Evolutionary conservation across 2,329 filamentous ascomycete species (phyloP).

Genomic region (Xylariaceae sp.): DNA sequence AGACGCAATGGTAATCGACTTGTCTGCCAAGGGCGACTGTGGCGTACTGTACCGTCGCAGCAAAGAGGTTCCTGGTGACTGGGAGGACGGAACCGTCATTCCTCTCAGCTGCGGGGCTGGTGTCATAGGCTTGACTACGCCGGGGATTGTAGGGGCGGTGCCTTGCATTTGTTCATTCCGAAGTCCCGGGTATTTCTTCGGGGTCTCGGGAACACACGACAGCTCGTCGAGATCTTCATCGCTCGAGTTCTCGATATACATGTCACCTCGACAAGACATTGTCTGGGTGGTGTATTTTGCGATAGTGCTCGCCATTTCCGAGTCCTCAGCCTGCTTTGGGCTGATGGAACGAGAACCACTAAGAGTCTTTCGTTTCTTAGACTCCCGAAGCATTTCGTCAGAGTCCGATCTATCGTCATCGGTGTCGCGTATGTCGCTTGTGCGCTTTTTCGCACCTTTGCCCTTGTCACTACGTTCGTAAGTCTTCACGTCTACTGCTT

Average conservation of each 20-base stretch:
- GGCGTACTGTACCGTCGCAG: slow-evolving; percentile 23
- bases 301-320: slow-evolving; percentile 26
- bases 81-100: slow-evolving; percentile 29
- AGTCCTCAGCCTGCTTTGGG: not conserved
- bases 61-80: slow-evolving; percentile 28
- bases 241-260: slow-evolving; percentile 28
- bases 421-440: slow-evolving; percentile 27
- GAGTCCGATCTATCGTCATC: slow-evolving; percentile 25
- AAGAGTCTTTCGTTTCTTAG: slow-evolving; percentile 32
- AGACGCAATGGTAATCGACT: slow-evolving; percentile 23
- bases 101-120: slow-evolving; percentile 26
- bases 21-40: slow-evolving; percentile 27
- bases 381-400: slow-evolving; percentile 19
- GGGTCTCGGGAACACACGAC: slow-evolving; percentile 24
- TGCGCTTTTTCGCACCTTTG: slow-evolving; percentile 18
- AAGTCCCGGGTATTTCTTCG: slow-evolving; percentile 20
- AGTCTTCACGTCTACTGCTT: slow-evolving; percentile 8
- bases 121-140: slow-evolving; percentile 23
- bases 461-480: slow-evolving; percentile 9
- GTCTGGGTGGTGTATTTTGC: slow-evolving; percentile 18
- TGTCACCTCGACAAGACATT: slow-evolving; percentile 12
- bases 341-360: slow-evolving; percentile 27
- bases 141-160: slow-evolving; percentile 20
- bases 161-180: slow-evolving; percentile 4
- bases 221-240: slow-evolving; percentile 24